Base-by-base conservation (phyloP, 805 yeast genomes). In the Brettanomyces anomalus region DNA sequence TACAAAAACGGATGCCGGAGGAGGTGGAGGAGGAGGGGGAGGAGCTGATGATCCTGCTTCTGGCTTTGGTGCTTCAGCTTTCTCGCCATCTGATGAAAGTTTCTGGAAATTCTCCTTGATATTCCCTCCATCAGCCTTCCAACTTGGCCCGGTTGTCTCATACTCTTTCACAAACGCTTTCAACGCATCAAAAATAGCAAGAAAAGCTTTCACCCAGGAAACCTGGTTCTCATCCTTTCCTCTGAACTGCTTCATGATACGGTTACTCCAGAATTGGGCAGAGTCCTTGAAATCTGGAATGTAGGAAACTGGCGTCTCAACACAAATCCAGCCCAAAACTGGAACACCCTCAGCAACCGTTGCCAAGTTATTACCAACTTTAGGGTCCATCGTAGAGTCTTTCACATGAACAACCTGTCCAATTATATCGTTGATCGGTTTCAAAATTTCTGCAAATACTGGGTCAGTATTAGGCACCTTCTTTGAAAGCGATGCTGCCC, bases 251-350 rank as follows among this genome's bases (percentile, higher is more conserved):
- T 89, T 89, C 60, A 89, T 65, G 36, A 90, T 81, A 53, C 95
- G 77, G 65, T 93, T 89, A 10, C 95, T 76, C 88, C 97, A 93
- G 65, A 93, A 93, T 60, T 83, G 90, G 31, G 96, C 85, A 17
- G 94, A 78, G 57, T 93, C 98, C 58, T 82, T 85, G 65, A 80
- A 85, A 50, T 89, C 96, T 3, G 83, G 76, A 44, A 93, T 74
- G 49, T 71, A 75, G 0, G 86, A 76, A 14, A 83, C 76, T 1
- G 97, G 96, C 4, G 86, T 78, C 3, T 72, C 76, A 5, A 76
- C 74, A 16, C 85, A 77, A 48, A 90, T 74, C 99, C 99, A 93
- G 19, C 95, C 95, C 42, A 89, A 69, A 5, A 85, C 86, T 10
- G 96, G 88, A 8, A 84, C 77, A 40, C 96, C 97, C 58, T 93